phyloP scores from a whole-genome alignment of 768 basidiomycete species.

The Russula vinacea region DNA sequence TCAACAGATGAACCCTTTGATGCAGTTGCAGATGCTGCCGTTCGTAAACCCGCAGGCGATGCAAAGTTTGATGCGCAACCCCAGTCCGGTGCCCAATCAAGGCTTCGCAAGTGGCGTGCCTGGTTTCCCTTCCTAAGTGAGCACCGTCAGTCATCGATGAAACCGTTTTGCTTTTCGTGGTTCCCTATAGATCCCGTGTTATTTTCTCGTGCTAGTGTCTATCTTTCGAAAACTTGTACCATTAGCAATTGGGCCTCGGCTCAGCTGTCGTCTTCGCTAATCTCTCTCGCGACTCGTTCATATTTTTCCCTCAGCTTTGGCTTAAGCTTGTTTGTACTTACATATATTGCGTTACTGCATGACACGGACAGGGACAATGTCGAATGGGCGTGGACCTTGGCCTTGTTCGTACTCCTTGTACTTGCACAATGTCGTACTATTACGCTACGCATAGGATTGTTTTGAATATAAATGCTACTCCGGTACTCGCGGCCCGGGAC shows the following conservation, averaged over 20 bases:
- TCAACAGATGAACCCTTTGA: slow-evolving; percentile 59
- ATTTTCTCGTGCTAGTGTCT: slow-evolving; percentile 3
- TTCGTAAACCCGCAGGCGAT: slow-evolving; percentile 68
- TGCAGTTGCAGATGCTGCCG: slow-evolving; percentile 57
- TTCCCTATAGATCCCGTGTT: slow-evolving; percentile 18
- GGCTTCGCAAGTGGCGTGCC: slow-evolving; percentile 34
- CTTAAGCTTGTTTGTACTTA: slow-evolving; percentile 31
- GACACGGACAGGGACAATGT: slow-evolving; percentile 46
- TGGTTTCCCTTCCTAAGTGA: slow-evolving; percentile 26
- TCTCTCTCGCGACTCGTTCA: slow-evolving; percentile 7
- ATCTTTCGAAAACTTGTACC: slow-evolving; percentile 13
- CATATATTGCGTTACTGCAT: slow-evolving; percentile 34
- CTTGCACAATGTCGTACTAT: slow-evolving; percentile 35
- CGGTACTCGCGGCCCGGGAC: background rate
- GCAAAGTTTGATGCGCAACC: slow-evolving; percentile 84
- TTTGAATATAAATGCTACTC: background rate
- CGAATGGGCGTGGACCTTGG: slow-evolving; percentile 55
- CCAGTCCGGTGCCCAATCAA: slow-evolving; percentile 56
- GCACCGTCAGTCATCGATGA: slow-evolving; percentile 15
- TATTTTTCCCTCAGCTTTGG: slow-evolving; percentile 20
- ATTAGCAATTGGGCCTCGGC: slow-evolving; percentile 10
- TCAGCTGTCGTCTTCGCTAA: slow-evolving; percentile 10
- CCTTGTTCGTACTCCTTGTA: slow-evolving; percentile 51
- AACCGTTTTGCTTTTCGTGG: slow-evolving; percentile 3
- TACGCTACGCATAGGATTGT: slow-evolving; percentile 20